Conservation (phyloP, 768 basidiomycete species). For the Fomitopsis pulvina region DNA sequence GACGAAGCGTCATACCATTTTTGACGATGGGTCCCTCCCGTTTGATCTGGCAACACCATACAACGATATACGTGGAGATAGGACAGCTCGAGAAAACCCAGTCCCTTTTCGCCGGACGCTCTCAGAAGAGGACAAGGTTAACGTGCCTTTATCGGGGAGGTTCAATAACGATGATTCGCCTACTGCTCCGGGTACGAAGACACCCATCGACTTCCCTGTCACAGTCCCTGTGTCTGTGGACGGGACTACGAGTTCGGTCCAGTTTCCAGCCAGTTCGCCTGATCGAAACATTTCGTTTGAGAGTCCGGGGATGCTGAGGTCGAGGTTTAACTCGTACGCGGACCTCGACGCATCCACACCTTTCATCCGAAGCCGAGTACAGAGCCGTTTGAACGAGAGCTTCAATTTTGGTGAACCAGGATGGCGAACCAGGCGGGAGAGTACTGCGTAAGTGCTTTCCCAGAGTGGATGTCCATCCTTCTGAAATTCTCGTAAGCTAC, state of each 20-base stretch:
- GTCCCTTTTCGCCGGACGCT: slow-evolving; percentile 73
- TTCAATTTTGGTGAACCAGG: slow-evolving; percentile 54
- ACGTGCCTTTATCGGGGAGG: slow-evolving; percentile 32
- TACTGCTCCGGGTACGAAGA: slow-evolving; percentile 37
- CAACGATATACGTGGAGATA: slow-evolving; percentile 37
- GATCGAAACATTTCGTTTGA: slow-evolving; percentile 48
- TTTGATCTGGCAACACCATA: slow-evolving; percentile 49
- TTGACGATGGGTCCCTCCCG: slow-evolving; percentile 45
- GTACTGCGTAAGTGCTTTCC: slow-evolving; percentile 65
- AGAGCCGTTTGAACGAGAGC: slow-evolving; percentile 60
- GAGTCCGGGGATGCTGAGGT: slow-evolving; percentile 50
- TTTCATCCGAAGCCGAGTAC: slow-evolving; percentile 80
- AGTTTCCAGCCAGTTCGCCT: slow-evolving; percentile 76
- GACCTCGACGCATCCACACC: slow-evolving; percentile 71
- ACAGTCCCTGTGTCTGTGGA: slow-evolving; percentile 45
- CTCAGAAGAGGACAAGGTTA: slow-evolving; percentile 71
- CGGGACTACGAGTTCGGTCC: slow-evolving; percentile 60
- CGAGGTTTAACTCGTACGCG: slow-evolving; percentile 64
- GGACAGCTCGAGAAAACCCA: slow-evolving; percentile 36
- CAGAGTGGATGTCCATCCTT: background rate
- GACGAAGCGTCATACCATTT: slow-evolving; percentile 49
- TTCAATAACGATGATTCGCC: slow-evolving; percentile 41
- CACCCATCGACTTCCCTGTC: slow-evolving; percentile 52
- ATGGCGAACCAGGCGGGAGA: slow-evolving; percentile 85
- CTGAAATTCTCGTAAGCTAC: slow-evolving; percentile 40